Evolutionary conservation across 1,139 yeast genomes (phyloP), one percentile per base, ranked within the genome.

Genomic region (Taphrina sp.): DNA sequence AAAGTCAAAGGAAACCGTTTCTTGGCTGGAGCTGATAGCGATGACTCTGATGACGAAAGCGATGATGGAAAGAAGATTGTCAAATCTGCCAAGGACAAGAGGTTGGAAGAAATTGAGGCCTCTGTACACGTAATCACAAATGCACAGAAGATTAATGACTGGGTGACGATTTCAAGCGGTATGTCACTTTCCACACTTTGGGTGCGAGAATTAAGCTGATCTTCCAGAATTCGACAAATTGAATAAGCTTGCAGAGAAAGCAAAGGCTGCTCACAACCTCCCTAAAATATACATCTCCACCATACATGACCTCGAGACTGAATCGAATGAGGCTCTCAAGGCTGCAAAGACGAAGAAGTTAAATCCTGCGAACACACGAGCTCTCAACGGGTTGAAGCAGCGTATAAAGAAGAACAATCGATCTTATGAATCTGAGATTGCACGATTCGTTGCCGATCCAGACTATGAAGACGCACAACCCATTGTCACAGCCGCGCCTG

Each of bases 61-160:
- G 87, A 82, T 60, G 83, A 78, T 60, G 83, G 81, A 62, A 84
- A 83, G 70, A 85, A 84, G 66, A 88, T 89, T 47, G 96, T 92
- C 64, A 90, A 86, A 73, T 82, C 94, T 59, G 96, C 96, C 58
- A 88, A 85, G 73, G 97, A 90, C 64, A 94, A 90, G 73, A 77
- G 90, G 61, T 70, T 88, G 63, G 97, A 89, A 69, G 98, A 92
- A 70, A 79, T 92, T 74, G 83, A 80, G 64, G 76, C 76, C 34
- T 72, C 80, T 38, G 79, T 84, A 65, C 85, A 81, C 66, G 76
- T 80, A 59, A 80, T 89, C 66, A 92, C 85, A 66, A 79, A 77
- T 62, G 83, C 82, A 60, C 85, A 77, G 71, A 79, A 79, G 72
- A 78, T 78, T 63, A 82, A 82, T 66, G 92, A 86, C 70, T 92